Percentiles rank a stretch among this genome's conserved stretches.
Evolutionary conservation across 2,329 filamentous ascomycete species (phyloP).

Genomic region (Bretziella fagacearum): DNA sequence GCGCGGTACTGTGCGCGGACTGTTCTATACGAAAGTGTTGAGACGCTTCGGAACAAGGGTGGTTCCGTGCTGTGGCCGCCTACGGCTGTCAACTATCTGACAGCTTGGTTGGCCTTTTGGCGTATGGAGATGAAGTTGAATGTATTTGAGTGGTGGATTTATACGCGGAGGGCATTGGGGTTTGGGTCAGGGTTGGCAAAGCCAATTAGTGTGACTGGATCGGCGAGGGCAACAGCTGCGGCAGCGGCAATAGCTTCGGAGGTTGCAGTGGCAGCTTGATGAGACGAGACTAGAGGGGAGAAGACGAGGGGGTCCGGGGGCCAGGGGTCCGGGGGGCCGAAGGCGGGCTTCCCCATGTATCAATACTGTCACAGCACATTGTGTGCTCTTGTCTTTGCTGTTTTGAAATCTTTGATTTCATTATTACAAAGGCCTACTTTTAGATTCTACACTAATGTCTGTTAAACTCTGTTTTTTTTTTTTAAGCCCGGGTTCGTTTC

Average conservation of each 20-base stretch:
- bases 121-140: constrained; percentile 47
- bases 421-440: background rate
- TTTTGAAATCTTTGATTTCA: background rate
- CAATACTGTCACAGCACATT: constrained; percentile 8
- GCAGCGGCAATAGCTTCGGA: no score
- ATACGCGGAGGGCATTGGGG: constrained; percentile 32
- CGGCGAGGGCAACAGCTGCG: background rate
- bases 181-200: constrained; percentile 14
- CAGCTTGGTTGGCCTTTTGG: constrained; percentile 40
- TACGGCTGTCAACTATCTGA: constrained; percentile 36
- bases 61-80: constrained; percentile 42
- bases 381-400: background rate
- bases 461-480: background rate
- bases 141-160: constrained; percentile 45
- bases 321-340: background rate
- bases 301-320: no score
- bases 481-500: background rate
- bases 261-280: background rate
- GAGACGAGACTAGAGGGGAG: no score
- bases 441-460: constrained; percentile 3
- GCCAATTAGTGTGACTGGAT: constrained; percentile 11
- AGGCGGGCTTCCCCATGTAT: background rate
- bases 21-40: constrained; percentile 47
- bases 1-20: constrained; percentile 51
- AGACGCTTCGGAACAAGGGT: constrained; percentile 30